Percentiles rank a stretch among this genome's conserved stretches.
Evolutionary conservation across 2,329 filamentous ascomycete species (phyloP).

Genomic region (Phialemonium atrogriseum): DNA sequence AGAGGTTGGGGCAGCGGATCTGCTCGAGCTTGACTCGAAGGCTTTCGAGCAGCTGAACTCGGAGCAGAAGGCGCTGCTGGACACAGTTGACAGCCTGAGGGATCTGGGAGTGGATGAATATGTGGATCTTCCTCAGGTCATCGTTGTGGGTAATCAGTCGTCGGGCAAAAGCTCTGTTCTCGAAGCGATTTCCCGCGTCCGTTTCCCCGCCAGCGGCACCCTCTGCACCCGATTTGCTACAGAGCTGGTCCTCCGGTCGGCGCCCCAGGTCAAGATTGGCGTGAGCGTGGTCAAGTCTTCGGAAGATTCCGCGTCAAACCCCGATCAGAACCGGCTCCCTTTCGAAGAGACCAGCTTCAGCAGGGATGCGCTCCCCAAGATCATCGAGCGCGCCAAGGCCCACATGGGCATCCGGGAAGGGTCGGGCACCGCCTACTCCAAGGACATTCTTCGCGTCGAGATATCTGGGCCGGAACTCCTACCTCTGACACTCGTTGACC

Average conservation of each 20-base stretch:
- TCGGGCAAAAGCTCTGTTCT: slow-evolving; percentile 58
- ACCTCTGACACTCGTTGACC: slow-evolving; percentile 45
- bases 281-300: slow-evolving; percentile 30
- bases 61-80: slow-evolving; percentile 45
- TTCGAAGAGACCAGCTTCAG: slow-evolving; percentile 25
- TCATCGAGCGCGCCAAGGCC: slow-evolving; percentile 44
- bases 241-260: slow-evolving; percentile 44
- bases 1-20: no score
- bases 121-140: slow-evolving; percentile 42
- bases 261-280: slow-evolving; percentile 8
- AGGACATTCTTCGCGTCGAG: slow-evolving; percentile 37
- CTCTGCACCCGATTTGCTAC: slow-evolving; percentile 55
- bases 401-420: slow-evolving; percentile 35
- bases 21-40: no score
- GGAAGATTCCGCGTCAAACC: slow-evolving; percentile 19
- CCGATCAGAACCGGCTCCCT: slow-evolving; percentile 14
- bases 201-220: slow-evolving; percentile 46
- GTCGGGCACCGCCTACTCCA: slow-evolving; percentile 27
- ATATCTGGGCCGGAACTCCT: slow-evolving; percentile 33
- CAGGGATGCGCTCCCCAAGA: slow-evolving; percentile 29
- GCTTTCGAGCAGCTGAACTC: no score
- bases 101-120: slow-evolving; percentile 37
- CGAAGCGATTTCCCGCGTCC: slow-evolving; percentile 53
- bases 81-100: slow-evolving; percentile 43
- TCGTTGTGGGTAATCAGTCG: slow-evolving; percentile 53